phyloP scores from a whole-genome alignment of 257 asterid genomes.

The Perilla frutescens region DNA sequence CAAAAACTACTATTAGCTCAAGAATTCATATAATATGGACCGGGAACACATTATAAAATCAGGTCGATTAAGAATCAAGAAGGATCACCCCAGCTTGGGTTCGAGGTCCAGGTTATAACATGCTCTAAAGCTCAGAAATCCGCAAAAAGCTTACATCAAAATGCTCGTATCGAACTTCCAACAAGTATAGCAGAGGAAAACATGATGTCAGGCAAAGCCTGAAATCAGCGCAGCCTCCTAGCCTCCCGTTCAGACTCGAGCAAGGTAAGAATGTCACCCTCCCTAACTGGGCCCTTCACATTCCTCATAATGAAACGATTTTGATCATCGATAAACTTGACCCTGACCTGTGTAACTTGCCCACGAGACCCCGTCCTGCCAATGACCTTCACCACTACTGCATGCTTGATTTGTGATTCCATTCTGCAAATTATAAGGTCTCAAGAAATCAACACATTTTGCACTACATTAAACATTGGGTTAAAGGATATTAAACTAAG shows the following conservation, averaged over 20 bases:
- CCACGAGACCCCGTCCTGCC: conserved; percentile 53
- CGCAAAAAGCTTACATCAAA: conserved; percentile 13
- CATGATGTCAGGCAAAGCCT: neutral
- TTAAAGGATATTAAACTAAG: too few species aligned
- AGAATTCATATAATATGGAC: neutral
- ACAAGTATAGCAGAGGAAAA: neutral
- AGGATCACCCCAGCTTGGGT: neutral
- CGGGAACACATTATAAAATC: neutral
- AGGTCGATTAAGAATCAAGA: conserved; percentile 14
- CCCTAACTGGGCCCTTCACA: conserved; percentile 53
- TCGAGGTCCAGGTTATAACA: conserved; percentile 2
- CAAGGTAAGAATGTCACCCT: conserved; percentile 49
- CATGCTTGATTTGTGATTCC: conserved; percentile 54
- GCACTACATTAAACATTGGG: too few species aligned
- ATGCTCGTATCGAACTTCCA: neutral
- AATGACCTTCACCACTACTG: conserved; percentile 44
- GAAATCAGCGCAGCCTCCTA: conserved; percentile 43
- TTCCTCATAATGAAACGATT: conserved; percentile 48
- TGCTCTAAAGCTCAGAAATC: neutral
- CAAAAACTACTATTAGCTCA: neutral
- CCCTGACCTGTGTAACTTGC: conserved; percentile 52
- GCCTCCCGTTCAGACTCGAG: conserved; percentile 54
- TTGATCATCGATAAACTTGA: conserved; percentile 46
- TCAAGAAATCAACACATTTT: neutral
- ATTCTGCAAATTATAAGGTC: conserved; percentile 35